These are phyloP conservation scores for Ascochyta koolunga DNA, from an alignment of 2,329 filamentous ascomycete species.

Conservation along the genomic window DNA sequence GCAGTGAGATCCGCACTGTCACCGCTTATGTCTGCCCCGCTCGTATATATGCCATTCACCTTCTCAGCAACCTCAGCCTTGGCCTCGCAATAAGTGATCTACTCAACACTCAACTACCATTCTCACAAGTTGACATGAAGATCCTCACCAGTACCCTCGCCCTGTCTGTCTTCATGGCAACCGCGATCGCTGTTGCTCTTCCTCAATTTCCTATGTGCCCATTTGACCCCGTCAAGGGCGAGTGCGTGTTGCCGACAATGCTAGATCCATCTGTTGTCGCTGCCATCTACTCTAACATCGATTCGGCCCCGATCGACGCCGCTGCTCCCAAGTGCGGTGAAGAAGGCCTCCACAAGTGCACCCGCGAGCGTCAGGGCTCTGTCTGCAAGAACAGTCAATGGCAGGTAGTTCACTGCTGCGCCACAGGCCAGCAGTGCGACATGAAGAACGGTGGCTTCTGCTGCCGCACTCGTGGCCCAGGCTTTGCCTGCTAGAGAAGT, in stretches of 20 bases:
- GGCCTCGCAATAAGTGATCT: no score
- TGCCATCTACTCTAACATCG: background rate
- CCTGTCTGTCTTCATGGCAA: background rate
- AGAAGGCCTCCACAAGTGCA: slow-evolving; percentile 2
- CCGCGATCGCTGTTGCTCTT: background rate
- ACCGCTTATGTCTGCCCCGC: no score
- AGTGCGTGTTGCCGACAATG: background rate
- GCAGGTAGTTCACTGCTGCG: slow-evolving; percentile 16
- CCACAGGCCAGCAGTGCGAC: slow-evolving; percentile 13
- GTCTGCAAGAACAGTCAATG: background rate
- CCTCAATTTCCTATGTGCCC: background rate
- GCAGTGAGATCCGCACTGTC: no score
- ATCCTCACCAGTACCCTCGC: slow-evolving; percentile 46
- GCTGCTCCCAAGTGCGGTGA: background rate
- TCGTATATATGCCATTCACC: no score
- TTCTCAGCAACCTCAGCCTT: no score
- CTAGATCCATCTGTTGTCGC: background rate
- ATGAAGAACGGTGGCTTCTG: slow-evolving; percentile 13
- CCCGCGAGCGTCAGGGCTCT: background rate
- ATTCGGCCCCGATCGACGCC: background rate
- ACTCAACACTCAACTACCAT: no score
- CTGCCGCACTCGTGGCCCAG: background rate
- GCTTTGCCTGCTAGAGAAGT: background rate
- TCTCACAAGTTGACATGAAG: slow-evolving; percentile 31
- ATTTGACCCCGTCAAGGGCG: background rate